Percentiles rank a stretch among this genome's conserved stretches.
These are phyloP conservation scores for Neovahlkampfia damariscottae DNA, from an alignment of 78 protist genomes.

Conservation along the genomic window DNA sequence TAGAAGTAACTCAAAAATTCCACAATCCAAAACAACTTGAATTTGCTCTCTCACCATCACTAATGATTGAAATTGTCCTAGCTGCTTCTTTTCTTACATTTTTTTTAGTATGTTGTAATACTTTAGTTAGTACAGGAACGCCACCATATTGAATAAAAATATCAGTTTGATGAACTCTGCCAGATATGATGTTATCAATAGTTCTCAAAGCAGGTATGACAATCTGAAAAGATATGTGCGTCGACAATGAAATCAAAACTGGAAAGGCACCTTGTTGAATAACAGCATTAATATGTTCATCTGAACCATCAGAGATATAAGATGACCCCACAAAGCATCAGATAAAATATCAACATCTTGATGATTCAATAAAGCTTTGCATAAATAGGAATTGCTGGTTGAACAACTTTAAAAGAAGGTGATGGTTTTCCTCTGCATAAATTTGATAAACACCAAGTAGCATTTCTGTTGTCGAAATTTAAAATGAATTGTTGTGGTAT, in stretches of 20 bases:
- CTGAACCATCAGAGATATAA: constrained; percentile 82
- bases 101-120: constrained; percentile 15
- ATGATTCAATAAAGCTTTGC: constrained; percentile 27
- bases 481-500: neutral
- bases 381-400: constrained; percentile 15
- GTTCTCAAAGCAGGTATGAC: constrained; percentile 90
- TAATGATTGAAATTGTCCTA: constrained; percentile 94
- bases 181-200: constrained; percentile 95
- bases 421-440: constrained; percentile 93
- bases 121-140: constrained; percentile 33
- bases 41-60: constrained; percentile 88
- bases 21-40: constrained; percentile 65
- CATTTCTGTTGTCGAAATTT: too few relatives aligned
- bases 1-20: constrained; percentile 62
- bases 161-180: constrained; percentile 91
- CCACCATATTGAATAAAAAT: constrained; percentile 52
- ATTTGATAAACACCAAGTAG: constrained; percentile 94
- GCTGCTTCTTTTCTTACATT: constrained; percentile 88
- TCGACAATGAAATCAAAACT: constrained; percentile 65
- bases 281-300: neutral
- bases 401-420: constrained; percentile 31
- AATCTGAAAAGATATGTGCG: constrained; percentile 33
- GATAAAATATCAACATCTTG: constrained; percentile 76
- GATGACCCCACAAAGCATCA: constrained; percentile 96
- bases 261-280: constrained; percentile 57